Evolutionary conservation across 106 monocot genomes (phyloP).

Genomic region (Allium cepa): DNA sequence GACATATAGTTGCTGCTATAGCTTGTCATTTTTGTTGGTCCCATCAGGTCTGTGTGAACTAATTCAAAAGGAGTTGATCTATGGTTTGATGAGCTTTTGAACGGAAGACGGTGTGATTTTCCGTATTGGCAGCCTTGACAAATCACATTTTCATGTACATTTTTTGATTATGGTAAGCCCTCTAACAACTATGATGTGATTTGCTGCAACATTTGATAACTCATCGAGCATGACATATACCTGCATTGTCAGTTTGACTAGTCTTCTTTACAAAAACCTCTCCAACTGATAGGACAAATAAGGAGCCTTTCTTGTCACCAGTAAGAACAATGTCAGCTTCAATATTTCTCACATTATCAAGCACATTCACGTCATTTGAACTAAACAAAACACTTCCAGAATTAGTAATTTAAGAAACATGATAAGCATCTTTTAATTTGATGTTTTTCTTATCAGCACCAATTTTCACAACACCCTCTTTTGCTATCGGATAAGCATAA

Average conservation of each 20-base stretch:
- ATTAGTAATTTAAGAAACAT: too few species aligned
- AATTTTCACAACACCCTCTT: constrained; percentile 3
- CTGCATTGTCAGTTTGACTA: not conserved
- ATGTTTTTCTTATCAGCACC: too few species aligned
- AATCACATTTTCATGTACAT: not conserved
- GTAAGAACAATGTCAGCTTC: too few species aligned
- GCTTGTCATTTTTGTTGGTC: not conserved
- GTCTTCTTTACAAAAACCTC: not conserved
- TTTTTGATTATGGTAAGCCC: not conserved
- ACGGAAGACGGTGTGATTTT: too few species aligned
- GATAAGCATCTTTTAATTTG: too few species aligned
- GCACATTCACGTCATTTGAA: too few species aligned
- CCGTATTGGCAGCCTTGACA: not conserved
- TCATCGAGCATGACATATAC: not conserved
- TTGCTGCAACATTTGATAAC: not conserved
- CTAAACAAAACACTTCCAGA: too few species aligned
- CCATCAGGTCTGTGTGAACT: not conserved
- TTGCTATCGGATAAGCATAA: constrained; percentile 1
- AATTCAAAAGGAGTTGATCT: not conserved
- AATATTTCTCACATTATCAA: too few species aligned
- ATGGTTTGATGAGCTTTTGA: not conserved
- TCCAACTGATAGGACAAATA: not conserved
- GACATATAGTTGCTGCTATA: not conserved
- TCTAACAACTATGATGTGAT: not conserved
- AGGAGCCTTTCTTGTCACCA: too few species aligned